Conservation (phyloP, 169 alveolate genomes). For the Eimeria tenella region DNA sequence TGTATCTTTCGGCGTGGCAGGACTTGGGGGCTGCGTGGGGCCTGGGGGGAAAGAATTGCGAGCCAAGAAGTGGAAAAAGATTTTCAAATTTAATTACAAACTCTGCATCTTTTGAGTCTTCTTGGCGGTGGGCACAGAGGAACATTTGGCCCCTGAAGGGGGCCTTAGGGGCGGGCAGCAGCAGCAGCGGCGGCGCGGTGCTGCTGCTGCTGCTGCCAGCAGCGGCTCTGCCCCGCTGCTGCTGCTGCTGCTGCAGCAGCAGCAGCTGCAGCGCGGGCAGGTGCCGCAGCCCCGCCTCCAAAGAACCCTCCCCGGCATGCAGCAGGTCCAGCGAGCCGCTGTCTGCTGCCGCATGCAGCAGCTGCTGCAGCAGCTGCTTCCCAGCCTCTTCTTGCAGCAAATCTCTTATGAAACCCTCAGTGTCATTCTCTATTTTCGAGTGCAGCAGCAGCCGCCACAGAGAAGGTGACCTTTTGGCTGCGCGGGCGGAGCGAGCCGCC, state of each 20-base stretch:
- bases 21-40: background rate
- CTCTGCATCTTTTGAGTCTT: background rate
- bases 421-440: background rate
- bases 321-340: background rate
- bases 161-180: background rate
- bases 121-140: background rate
- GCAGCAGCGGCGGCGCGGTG: background rate
- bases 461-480: background rate
- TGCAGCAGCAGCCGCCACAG: background rate
- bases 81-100: background rate
- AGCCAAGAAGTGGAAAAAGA: background rate
- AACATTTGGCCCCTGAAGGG: constrained; percentile 12
- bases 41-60: background rate
- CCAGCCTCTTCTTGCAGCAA: background rate
- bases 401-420: background rate
- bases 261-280: background rate
- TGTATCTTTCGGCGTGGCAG: too few relatives aligned
- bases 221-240: background rate
- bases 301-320: background rate
- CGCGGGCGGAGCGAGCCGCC: too few relatives aligned
- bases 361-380: background rate
- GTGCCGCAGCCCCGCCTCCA: background rate
- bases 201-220: background rate
- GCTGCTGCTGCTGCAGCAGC: background rate
- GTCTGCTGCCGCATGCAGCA: constrained; percentile 18